These are phyloP conservation scores for Gymnopus androsaceus DNA, from an alignment of 1,284 basidiomycete species.

Conservation along the genomic window DNA sequence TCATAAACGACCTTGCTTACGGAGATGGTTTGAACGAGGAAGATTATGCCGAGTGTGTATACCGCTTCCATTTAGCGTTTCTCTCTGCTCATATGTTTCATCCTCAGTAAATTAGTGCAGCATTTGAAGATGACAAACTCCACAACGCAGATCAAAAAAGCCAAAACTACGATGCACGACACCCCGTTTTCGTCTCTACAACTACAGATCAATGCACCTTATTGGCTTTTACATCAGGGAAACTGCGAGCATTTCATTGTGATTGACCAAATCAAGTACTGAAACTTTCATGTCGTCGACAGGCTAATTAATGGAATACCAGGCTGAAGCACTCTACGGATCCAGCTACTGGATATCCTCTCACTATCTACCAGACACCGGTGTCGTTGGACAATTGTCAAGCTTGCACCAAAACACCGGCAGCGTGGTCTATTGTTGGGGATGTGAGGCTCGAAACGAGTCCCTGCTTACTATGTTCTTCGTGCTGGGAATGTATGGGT, in stretches of 20 bases:
- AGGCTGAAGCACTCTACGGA: conserved; percentile 65
- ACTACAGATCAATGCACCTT: conserved; percentile 70
- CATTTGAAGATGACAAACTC: conserved; percentile 33
- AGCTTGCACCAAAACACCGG: conserved; percentile 69
- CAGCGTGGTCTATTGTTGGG: conserved; percentile 62
- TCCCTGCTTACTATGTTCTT: conserved; percentile 68
- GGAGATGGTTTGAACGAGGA: conserved; percentile 47
- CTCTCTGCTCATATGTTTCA: conserved; percentile 8
- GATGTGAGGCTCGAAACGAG: conserved; percentile 76
- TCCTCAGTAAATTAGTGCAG: conserved; percentile 52
- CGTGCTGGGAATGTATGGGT: conserved; percentile 75
- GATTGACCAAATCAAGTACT: conserved; percentile 70
- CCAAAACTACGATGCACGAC: conserved; percentile 45
- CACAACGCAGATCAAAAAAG: conserved; percentile 37
- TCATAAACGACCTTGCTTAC: conserved; percentile 61
- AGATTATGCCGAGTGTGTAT: conserved; percentile 63
- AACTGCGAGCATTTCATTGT: conserved; percentile 80
- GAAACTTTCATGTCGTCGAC: neutral
- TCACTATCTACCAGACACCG: conserved; percentile 65
- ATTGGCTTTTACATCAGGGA: conserved; percentile 79
- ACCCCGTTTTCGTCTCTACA: conserved; percentile 54
- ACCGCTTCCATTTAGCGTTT: neutral
- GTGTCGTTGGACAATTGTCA: conserved; percentile 63
- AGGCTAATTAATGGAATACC: conserved; percentile 3
- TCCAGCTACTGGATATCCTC: conserved; percentile 57